Base-by-base conservation (phyloP, 441 rosid genomes). In the Populus hybrid region DNA sequence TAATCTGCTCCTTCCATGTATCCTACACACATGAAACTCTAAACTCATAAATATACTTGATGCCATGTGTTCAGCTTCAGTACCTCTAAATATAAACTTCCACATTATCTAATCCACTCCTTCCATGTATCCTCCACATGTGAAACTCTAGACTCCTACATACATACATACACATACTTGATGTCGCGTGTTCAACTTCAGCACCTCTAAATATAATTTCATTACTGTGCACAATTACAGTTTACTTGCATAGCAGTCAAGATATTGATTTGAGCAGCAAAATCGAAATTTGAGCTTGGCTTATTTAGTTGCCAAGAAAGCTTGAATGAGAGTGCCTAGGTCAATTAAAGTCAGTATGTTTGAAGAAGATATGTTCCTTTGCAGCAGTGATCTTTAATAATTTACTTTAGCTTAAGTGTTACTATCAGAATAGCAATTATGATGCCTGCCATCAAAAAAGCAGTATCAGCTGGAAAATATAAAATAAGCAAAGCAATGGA, bases 401-500 rank as follows among this genome's bases (percentile, higher is more conserved):
- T 18, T 36, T 11, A 16, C 31, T 29, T 29, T 29, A 29, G 31
- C 31, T 29, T 29, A 29, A 29, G 31, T 29, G 31, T 29, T 29
- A 29, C 36, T 40, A 29, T 26, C 16, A 26, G 5, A 59, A n/a
- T 29, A 38, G 23, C 31, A 20, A 23, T 63, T 2, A 23, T 45
- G 56, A 73, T 65, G 68, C 80, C 53, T 8, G 69, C 31, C 35
- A 24, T n/a, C 3, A 74, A 69, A 63, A 16, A n/a, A 36, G 3
- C 31, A 20, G 24, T 59, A 20, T 67, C 56, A 29, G 12, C 28
- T 16, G 21, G 9, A 78, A 29, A 16, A 56, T n/a, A 9, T 29
- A 29, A 53, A 31, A 38, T 29, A 31, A 45, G 66, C 29, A 29
- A 10, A n/a, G 31, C 50, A 29, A 59, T 9, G 21, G 64, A 35